Evolutionary conservation across 2,329 filamentous ascomycete species (phyloP).

Genomic region (Fusarium albosuccineum): DNA sequence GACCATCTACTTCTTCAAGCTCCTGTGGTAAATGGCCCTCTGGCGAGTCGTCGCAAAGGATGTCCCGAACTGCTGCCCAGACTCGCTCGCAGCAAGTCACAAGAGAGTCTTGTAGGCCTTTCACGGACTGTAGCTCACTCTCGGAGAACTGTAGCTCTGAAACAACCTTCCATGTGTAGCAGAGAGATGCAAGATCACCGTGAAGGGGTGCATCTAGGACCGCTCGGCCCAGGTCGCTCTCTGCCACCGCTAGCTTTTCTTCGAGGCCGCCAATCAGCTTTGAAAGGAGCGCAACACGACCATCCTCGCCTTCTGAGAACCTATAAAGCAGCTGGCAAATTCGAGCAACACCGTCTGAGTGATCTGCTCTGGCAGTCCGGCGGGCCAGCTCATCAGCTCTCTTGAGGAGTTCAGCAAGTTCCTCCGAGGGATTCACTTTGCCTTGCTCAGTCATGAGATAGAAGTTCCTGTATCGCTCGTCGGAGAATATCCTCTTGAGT

Average conservation of each 20-base stretch:
- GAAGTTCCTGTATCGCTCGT: slow-evolving; percentile 50
- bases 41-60: slow-evolving; percentile 93
- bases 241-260: slow-evolving; percentile 72
- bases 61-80: slow-evolving; percentile 80
- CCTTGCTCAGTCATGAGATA: slow-evolving; percentile 30
- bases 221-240: slow-evolving; percentile 74
- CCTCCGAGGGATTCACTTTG: slow-evolving; percentile 35
- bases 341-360: slow-evolving; percentile 90
- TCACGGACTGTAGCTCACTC: slow-evolving; percentile 52
- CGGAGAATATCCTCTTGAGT: slow-evolving; percentile 62
- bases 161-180: slow-evolving; percentile 67
- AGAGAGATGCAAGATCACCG: slow-evolving; percentile 76
- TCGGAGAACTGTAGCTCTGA: slow-evolving; percentile 56
- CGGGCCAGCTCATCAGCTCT: slow-evolving; percentile 71
- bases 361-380: slow-evolving; percentile 85
- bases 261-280: slow-evolving; percentile 73
- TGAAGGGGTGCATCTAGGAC: slow-evolving; percentile 77
- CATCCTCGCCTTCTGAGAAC: slow-evolving; percentile 61
- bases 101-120: slow-evolving; percentile 66
- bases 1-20: slow-evolving; percentile 75
- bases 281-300: slow-evolving; percentile 65
- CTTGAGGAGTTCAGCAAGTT: slow-evolving; percentile 62
- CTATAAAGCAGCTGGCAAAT: slow-evolving; percentile 77
- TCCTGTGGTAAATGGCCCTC: slow-evolving; percentile 88
- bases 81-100: slow-evolving; percentile 74